Conservation (phyloP, 148 eudicot species). For the Vaccinium corymbosum region DNA sequence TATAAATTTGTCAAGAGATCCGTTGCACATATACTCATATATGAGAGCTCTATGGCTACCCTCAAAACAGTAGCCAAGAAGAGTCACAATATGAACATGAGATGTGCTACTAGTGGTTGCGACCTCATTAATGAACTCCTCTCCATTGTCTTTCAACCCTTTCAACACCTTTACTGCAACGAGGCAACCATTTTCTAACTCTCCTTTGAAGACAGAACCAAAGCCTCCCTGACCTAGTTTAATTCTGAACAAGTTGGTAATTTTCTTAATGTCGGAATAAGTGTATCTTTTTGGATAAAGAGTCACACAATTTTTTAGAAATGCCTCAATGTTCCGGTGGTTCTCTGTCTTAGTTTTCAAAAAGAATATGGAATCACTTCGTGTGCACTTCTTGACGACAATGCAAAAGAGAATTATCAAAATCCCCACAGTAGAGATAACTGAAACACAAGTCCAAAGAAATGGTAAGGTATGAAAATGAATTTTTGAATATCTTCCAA, state of each 20-base stretch:
- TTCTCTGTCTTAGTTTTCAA: neutral
- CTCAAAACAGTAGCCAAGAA: neutral
- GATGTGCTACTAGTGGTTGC: conserved; percentile 8
- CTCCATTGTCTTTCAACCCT: conserved; percentile 8
- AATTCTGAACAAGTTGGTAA: too few species aligned
- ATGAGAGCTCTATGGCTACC: neutral
- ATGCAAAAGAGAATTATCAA: too few species aligned
- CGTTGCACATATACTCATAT: conserved; percentile 19
- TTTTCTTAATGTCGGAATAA: too few species aligned
- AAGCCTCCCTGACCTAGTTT: too few species aligned
- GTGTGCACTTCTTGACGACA: too few species aligned
- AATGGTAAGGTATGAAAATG: neutral
- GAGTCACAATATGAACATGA: conserved; percentile 21
- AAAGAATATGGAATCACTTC: neutral
- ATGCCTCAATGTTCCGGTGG: conserved; percentile 7
- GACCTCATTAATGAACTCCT: conserved; percentile 29
- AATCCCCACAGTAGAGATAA: neutral
- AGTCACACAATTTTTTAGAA: conserved; percentile 12
- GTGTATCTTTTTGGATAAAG: too few species aligned
- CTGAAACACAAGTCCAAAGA: too few species aligned
- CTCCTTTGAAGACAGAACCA: too few species aligned
- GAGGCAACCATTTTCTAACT: too few species aligned
- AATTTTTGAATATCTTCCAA: too few species aligned
- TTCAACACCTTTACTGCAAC: conserved; percentile 3
- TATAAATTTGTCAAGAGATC: conserved; percentile 25